Evolutionary conservation across 2,329 filamentous ascomycete species (phyloP).

Genomic region (Parastagonospora nodorum): DNA sequence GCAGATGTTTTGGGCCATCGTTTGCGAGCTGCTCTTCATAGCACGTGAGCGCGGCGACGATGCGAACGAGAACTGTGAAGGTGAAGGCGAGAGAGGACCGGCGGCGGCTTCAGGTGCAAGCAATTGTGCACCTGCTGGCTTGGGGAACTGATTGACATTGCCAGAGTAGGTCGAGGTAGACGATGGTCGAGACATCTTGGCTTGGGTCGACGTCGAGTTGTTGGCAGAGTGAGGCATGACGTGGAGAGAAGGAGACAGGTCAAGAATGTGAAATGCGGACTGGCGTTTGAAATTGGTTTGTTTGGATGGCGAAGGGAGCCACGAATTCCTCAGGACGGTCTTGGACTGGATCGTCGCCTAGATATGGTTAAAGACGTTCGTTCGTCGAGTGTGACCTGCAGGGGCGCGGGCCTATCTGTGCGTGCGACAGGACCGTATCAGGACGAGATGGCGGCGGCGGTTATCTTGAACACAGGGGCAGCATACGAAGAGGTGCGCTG

Average conservation of each 20-base stretch:
- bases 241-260: conserved; percentile 3
- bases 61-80: conserved; percentile 46
- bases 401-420: conserved; percentile 14
- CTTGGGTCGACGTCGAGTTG: conserved; percentile 37
- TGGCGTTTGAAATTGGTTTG: conserved; percentile 15
- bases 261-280: conserved; percentile 9
- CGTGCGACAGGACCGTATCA: conserved; percentile 12
- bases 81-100: conserved; percentile 41
- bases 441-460: conserved; percentile 1
- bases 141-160: conserved; percentile 38
- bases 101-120: conserved; percentile 31
- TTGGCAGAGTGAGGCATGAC: conserved; percentile 45
- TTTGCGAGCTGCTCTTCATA: conserved; percentile 17
- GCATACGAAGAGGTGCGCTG: neutral
- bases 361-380: conserved; percentile 30
- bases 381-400: conserved; percentile 24
- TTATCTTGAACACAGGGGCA: conserved; percentile 8
- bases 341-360: conserved; percentile 25
- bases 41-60: conserved; percentile 39
- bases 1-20: conserved; percentile 13
- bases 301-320: conserved; percentile 29
- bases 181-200: conserved; percentile 44
- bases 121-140: conserved; percentile 39
- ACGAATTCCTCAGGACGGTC: conserved; percentile 27
- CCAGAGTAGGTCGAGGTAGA: conserved; percentile 41